phyloP scores from a whole-genome alignment of 2,329 filamentous ascomycete species.

The Pseudonectria buxi region DNA sequence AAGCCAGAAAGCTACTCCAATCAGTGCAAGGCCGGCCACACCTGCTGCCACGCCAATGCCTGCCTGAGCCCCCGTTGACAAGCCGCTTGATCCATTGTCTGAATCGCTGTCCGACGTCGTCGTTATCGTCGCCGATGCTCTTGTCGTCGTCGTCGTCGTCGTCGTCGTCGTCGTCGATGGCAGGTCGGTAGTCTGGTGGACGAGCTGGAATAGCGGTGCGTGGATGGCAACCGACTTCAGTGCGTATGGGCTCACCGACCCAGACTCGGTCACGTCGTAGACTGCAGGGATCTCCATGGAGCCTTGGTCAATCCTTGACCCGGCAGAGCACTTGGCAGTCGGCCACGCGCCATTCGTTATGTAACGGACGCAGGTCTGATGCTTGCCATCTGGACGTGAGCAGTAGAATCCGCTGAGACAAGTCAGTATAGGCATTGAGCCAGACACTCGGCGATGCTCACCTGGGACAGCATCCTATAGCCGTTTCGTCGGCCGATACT shows the following conservation, averaged over 20 bases:
- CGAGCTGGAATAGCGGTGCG: constrained; percentile 27
- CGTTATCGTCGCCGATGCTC: not conserved
- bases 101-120: not conserved
- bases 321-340: constrained; percentile 14
- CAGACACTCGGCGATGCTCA: constrained; percentile 9
- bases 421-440: not conserved
- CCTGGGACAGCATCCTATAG: constrained; percentile 27
- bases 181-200: constrained; percentile 17
- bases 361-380: constrained; percentile 8
- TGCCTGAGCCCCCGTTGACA: constrained; percentile 12
- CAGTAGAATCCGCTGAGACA: constrained; percentile 5
- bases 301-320: constrained; percentile 10
- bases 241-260: constrained; percentile 1
- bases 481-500: constrained; percentile 22
- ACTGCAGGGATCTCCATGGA: constrained; percentile 10
- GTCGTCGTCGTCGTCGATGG: constrained; percentile 7
- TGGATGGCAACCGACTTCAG: constrained; percentile 10
- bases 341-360: constrained; percentile 12
- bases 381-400: not conserved
- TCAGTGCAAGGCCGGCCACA: constrained; percentile 4
- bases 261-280: constrained; percentile 2
- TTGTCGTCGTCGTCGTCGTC: not conserved
- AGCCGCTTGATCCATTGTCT: not conserved
- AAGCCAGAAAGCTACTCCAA: constrained; percentile 5
- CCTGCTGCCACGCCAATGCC: constrained; percentile 10